A percentile compares a stretch with the other conserved stretches of the same genome.
Conservation (phyloP, 441 rosid species). For the Croton setiger region DNA sequence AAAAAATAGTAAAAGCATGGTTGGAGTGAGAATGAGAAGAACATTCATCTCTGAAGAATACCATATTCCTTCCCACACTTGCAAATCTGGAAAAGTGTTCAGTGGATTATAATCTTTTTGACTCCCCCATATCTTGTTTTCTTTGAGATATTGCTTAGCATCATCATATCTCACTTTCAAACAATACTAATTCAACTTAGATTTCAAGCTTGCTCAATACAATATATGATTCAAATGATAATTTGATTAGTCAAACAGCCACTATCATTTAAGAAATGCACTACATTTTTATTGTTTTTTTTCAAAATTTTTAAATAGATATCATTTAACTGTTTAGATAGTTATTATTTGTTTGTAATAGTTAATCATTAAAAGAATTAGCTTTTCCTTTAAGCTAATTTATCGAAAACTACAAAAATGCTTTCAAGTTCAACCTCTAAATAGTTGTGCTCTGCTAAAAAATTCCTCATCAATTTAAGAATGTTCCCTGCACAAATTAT, state of each 20-base stretch:
- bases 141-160: conserved; percentile 12
- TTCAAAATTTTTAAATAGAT: no score
- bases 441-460: background rate
- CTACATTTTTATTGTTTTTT: no score
- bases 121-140: background rate
- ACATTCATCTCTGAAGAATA: no score
- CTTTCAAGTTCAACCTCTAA: background rate
- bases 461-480: background rate
- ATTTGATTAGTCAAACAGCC: background rate
- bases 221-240: background rate
- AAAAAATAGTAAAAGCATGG: background rate
- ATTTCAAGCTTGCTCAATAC: background rate
- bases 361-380: background rate
- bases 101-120: background rate
- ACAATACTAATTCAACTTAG: background rate
- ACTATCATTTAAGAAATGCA: background rate
- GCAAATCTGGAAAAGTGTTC: background rate
- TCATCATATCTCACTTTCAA: conserved; percentile 1
- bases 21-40: conserved; percentile 3
- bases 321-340: no score
- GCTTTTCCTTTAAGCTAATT: no score
- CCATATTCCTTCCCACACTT: conserved; percentile 1
- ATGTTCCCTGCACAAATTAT: background rate
- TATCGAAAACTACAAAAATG: background rate
- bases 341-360: no score